A percentile compares a stretch with the other conserved stretches of the same genome.
These are phyloP conservation scores for Sinapis alba DNA, from an alignment of 441 rosid species.

Conservation along the genomic window DNA sequence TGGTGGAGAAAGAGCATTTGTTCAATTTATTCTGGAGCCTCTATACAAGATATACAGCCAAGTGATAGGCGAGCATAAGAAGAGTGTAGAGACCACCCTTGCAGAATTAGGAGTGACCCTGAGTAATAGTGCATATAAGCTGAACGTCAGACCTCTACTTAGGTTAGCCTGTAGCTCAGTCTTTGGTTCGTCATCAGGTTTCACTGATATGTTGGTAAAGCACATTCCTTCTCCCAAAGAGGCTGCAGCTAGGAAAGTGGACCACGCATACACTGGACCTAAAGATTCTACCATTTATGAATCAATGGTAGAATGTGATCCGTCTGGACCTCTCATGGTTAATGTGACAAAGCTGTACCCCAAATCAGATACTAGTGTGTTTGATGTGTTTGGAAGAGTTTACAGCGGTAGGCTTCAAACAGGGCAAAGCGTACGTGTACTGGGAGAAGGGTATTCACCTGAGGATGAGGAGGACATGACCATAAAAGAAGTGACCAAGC, in stretches of 20 bases:
- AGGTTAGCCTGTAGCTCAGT: slow-evolving; percentile 91
- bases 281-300: slow-evolving; percentile 68
- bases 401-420: slow-evolving; percentile 90
- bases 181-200: slow-evolving; percentile 92
- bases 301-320: slow-evolving; percentile 89
- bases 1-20: slow-evolving; percentile 95
- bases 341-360: slow-evolving; percentile 96
- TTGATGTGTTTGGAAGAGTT: slow-evolving; percentile 97
- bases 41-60: slow-evolving; percentile 98
- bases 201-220: slow-evolving; percentile 94
- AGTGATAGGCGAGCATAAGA: slow-evolving; percentile 97
- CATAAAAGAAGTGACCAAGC: slow-evolving; percentile 87
- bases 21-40: slow-evolving; percentile 93
- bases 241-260: slow-evolving; percentile 83
- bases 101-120: slow-evolving; percentile 94
- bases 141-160: slow-evolving; percentile 88
- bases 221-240: slow-evolving; percentile 96
- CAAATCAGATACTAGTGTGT: slow-evolving; percentile 94
- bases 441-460: slow-evolving; percentile 98
- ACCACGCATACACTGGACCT: slow-evolving; percentile 81
- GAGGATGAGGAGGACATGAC: slow-evolving; percentile 99
- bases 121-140: slow-evolving; percentile 86
- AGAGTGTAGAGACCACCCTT: slow-evolving; percentile 94
- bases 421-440: slow-evolving; percentile 85
- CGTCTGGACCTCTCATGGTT: slow-evolving; percentile 90